These are phyloP conservation scores for Seminavis robusta DNA, from an alignment of 108 stramenopile species.

Conservation along the genomic window DNA sequence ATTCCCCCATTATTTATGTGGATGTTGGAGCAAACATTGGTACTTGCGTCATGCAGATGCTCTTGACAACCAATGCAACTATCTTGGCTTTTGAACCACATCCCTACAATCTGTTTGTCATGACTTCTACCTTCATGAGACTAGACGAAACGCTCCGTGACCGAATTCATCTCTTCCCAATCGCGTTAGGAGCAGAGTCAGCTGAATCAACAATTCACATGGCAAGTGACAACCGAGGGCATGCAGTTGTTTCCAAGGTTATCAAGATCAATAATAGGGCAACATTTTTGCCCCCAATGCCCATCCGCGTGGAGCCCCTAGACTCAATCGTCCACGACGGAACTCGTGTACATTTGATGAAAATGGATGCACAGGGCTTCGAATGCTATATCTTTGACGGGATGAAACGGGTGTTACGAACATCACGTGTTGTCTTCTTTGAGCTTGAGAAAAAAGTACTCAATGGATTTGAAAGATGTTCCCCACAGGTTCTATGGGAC, in stretches of 20 bases:
- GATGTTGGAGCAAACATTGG: slow-evolving; percentile 38
- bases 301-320: too few relatives aligned
- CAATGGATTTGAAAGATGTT: too few relatives aligned
- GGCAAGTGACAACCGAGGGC: neutral
- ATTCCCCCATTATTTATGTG: too few relatives aligned
- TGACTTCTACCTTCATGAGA: neutral
- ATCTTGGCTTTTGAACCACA: slow-evolving; percentile 36
- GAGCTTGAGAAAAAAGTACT: too few relatives aligned
- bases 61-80: slow-evolving; percentile 20
- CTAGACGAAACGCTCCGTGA: neutral
- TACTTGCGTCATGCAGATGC: slow-evolving; percentile 32
- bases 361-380: slow-evolving; percentile 31
- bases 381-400: slow-evolving; percentile 25
- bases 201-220: neutral
- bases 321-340: too few relatives aligned
- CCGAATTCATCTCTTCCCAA: neutral
- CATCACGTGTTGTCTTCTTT: too few relatives aligned
- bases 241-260: neutral
- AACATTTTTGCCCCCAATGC: too few relatives aligned
- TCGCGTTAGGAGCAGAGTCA: neutral
- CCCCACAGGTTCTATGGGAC: too few relatives aligned
- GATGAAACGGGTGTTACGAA: slow-evolving; percentile 11
- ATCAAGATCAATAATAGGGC: neutral
- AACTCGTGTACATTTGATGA: too few relatives aligned
- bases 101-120: slow-evolving; percentile 12